These are phyloP conservation scores for Talaromyces nanjingensis DNA, from an alignment of 495 filamentous ascomycete genomes.

Conservation along the genomic window DNA sequence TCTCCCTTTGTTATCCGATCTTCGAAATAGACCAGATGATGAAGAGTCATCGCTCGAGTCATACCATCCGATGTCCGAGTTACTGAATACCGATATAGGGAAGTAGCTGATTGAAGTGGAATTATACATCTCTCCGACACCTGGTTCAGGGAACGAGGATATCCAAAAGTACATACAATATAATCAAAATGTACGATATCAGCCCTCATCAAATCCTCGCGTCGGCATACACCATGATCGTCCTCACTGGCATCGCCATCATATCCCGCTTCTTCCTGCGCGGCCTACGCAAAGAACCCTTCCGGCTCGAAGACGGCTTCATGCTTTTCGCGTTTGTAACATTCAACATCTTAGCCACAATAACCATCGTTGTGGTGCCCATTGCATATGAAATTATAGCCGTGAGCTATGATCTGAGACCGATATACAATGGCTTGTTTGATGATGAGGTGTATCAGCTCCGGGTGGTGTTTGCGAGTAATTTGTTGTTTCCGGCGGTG, in stretches of 20 bases:
- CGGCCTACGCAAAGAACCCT: slow-evolving; percentile 5
- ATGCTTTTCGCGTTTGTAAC: slow-evolving; percentile 23
- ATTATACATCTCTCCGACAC: not conserved
- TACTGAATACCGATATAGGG: not conserved
- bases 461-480: slow-evolving; percentile 33
- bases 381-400: slow-evolving; percentile 18
- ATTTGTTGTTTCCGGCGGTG: slow-evolving; percentile 33
- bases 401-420: not conserved
- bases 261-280: slow-evolving; percentile 1
- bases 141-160: not conserved
- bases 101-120: not conserved
- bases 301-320: slow-evolving; percentile 25
- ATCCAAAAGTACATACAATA: not conserved
- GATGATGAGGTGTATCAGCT: slow-evolving; percentile 22
- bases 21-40: not conserved
- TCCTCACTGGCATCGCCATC: not conserved
- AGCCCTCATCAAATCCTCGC: not conserved
- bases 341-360: slow-evolving; percentile 23
- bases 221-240: not conserved
- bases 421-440: slow-evolving; percentile 16
- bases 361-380: slow-evolving; percentile 28
- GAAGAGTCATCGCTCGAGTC: not conserved
- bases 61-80: not conserved
- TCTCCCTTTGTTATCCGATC: not conserved
- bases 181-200: slow-evolving; percentile 4